These are phyloP conservation scores for Clavispora phyllophila DNA, from an alignment of 805 yeast species.

Conservation along the genomic window DNA sequence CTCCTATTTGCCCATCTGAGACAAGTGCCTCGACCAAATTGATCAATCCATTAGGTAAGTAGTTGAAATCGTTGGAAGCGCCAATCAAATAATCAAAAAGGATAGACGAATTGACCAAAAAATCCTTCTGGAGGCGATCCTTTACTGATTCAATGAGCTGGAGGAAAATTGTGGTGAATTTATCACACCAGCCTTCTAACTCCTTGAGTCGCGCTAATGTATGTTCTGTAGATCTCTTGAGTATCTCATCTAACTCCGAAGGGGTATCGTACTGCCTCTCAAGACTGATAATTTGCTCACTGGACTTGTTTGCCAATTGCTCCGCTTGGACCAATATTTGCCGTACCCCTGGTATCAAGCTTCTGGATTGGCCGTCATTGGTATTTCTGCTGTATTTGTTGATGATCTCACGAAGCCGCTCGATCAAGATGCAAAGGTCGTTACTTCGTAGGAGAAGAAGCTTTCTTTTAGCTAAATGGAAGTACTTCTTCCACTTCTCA, in stretches of 20 bases:
- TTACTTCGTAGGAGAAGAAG: slow-evolving; percentile 16
- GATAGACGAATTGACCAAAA: slow-evolving; percentile 51
- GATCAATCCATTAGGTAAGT: slow-evolving; percentile 3
- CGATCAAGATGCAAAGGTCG: slow-evolving; percentile 6
- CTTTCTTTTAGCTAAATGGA: slow-evolving; percentile 43
- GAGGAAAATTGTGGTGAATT: slow-evolving; percentile 40
- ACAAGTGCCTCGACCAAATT: background rate
- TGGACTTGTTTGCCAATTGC: slow-evolving; percentile 32
- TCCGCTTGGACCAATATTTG: slow-evolving; percentile 12
- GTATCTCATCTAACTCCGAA: slow-evolving; percentile 48
- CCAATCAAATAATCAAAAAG: slow-evolving; percentile 46
- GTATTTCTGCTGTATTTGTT: background rate
- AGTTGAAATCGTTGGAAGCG: slow-evolving; percentile 17
- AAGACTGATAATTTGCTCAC: slow-evolving; percentile 44
- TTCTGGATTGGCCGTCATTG: background rate
- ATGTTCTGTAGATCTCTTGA: slow-evolving; percentile 42
- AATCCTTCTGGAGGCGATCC: slow-evolving; percentile 47
- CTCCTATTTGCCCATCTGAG: background rate
- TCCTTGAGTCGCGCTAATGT: slow-evolving; percentile 46
- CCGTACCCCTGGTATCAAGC: background rate
- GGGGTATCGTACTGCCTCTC: slow-evolving; percentile 46
- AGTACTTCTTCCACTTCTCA: slow-evolving; percentile 40
- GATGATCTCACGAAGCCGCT: background rate
- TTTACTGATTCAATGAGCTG: slow-evolving; percentile 37
- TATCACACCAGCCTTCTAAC: slow-evolving; percentile 51